Base-by-base conservation (phyloP, 2,329 filamentous ascomycete species). In the Phaeosphaeriaceae sp. region DNA sequence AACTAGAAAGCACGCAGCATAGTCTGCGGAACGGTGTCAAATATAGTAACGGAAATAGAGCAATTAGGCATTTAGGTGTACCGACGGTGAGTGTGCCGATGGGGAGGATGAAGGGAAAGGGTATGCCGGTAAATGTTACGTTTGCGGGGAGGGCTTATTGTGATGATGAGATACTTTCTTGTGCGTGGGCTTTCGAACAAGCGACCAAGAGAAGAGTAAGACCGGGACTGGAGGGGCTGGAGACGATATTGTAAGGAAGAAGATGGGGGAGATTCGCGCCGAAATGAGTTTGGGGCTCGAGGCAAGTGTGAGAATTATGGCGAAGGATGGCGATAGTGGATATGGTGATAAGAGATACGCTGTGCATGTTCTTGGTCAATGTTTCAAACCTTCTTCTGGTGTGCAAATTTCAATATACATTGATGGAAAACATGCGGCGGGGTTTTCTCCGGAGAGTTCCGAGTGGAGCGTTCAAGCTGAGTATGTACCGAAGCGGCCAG, bases 41-140 rank as follows among this genome's bases (percentile, higher is more conserved):
- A 33, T 84, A 83, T 49, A 77, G 75, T 0, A 81, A 83, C 46
- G 81, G 81, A 1, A 83, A 83, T 42, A 69, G 80, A 1, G 78
- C 77, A 0, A 68, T 85, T 1, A 71, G 81, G 9, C 81, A 84
- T 45, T 68, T 83, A 2, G 82, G 82, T 0, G 74, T 84, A 0
- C 82, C 82, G 0, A 81, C 78, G 0, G 74, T 84, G 2, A 79
- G 75, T 0, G 79, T 83, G 0, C 76, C 80, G 0, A 84, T 84
- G 81, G 81, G 81, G 0, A 48, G 74, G 1, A 74, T 83, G 70
- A 58, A 53, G 1, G 70, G 76, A 7, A 79, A 72, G 38, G 53
- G 61, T 1, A 82, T 84, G 77, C 81, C 82, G 0, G 73, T 83
- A 0, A 80, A 80, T 20, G 54, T 84, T 9, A 83, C 80, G 0